These are phyloP conservation scores for Zygosaccharomyces sapae DNA, from an alignment of 1,139 yeast species.

Conservation along the genomic window DNA sequence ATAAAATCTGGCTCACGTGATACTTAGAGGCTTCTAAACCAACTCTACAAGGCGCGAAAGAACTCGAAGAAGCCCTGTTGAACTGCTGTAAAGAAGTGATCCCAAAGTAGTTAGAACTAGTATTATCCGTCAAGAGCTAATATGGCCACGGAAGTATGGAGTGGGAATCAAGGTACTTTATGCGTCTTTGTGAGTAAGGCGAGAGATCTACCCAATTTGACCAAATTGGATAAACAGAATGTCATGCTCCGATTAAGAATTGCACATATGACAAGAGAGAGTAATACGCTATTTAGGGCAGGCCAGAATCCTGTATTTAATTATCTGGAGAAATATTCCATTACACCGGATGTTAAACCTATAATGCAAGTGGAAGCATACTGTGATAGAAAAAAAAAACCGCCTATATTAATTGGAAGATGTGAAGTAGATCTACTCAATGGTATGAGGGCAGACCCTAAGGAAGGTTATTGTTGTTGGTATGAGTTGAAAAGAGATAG, in stretches of 20 bases:
- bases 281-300: slow-evolving; percentile 71
- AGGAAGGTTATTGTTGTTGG: slow-evolving; percentile 87
- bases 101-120: background rate
- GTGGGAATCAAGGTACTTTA: slow-evolving; percentile 40
- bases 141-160: slow-evolving; percentile 26
- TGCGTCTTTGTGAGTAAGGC: slow-evolving; percentile 47
- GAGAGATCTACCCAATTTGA: slow-evolving; percentile 73
- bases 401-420: slow-evolving; percentile 83
- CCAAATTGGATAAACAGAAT: slow-evolving; percentile 81
- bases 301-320: slow-evolving; percentile 92
- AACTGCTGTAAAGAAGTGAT: background rate
- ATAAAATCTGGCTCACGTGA: background rate
- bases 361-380: slow-evolving; percentile 66
- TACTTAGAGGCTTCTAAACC: background rate
- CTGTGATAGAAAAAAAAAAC: slow-evolving; percentile 75
- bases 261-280: slow-evolving; percentile 74
- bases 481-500: slow-evolving; percentile 57
- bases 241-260: slow-evolving; percentile 79
- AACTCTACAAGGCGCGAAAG: background rate
- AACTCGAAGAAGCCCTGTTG: background rate
- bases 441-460: slow-evolving; percentile 59
- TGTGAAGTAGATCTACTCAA: slow-evolving; percentile 71
- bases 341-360: slow-evolving; percentile 61
- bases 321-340: slow-evolving; percentile 64
- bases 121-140: background rate